Evolutionary conservation across 306 rosid genomes (phyloP).

Genomic region (Coriaria nepalensis): DNA sequence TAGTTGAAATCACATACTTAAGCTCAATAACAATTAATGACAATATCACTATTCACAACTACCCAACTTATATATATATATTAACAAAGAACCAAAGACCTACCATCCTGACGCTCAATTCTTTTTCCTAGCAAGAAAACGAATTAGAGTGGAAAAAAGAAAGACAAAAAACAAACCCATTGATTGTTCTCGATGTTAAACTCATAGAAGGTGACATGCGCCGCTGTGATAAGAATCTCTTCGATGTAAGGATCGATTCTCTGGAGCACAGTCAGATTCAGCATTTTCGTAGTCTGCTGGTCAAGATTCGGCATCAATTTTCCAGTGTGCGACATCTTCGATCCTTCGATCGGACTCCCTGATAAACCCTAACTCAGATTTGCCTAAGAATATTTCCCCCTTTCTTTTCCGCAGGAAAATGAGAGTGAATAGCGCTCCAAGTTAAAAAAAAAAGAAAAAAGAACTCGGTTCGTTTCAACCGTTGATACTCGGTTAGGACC

Average conservation of each 20-base stretch:
- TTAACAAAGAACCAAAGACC: no score
- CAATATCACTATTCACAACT: neutral
- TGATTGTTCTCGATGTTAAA: slow-evolving; percentile 61
- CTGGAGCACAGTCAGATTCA: slow-evolving; percentile 77
- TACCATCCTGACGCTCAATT: no score
- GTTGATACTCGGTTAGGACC: no score
- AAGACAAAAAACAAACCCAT: slow-evolving; percentile 47
- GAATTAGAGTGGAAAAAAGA: neutral
- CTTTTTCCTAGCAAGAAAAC: neutral
- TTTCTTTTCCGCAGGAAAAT: no score
- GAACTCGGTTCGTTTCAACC: no score
- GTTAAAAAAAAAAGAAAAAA: no score
- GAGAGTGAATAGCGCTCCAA: no score
- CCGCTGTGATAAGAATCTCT: slow-evolving; percentile 79
- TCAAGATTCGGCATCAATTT: slow-evolving; percentile 85
- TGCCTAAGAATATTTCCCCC: no score
- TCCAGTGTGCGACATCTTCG: slow-evolving; percentile 37
- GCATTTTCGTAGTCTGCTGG: slow-evolving; percentile 56
- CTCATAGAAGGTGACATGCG: slow-evolving; percentile 73
- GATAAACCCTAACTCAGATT: no score
- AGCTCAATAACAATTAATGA: neutral
- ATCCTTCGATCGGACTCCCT: no score
- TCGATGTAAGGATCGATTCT: slow-evolving; percentile 69
- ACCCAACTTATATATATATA: no score
- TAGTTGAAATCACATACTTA: no score